phyloP scores from a whole-genome alignment of 2,329 filamentous ascomycete genomes.

The Pseudogymnoascus sp. region DNA sequence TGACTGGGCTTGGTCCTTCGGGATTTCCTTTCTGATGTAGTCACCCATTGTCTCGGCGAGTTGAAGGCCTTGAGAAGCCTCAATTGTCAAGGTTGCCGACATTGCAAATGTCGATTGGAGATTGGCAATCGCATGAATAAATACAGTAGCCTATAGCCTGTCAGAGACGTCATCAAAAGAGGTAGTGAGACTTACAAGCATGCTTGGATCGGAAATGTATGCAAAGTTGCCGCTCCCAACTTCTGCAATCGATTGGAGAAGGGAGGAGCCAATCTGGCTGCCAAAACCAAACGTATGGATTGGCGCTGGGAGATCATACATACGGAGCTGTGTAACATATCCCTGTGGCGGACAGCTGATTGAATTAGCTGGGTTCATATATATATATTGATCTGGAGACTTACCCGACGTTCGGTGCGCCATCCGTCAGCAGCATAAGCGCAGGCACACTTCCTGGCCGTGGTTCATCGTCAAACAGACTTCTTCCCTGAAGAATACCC shows the following conservation, averaged over 20 bases:
- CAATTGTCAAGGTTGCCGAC: slow-evolving; percentile 38
- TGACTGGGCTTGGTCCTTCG: background rate
- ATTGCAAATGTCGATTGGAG: slow-evolving; percentile 52
- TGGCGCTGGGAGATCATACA: slow-evolving; percentile 32
- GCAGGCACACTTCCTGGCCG: slow-evolving; percentile 39
- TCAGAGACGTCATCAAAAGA: background rate
- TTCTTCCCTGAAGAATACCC: slow-evolving; percentile 46
- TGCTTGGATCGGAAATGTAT: slow-evolving; percentile 56
- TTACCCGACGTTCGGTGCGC: slow-evolving; percentile 47
- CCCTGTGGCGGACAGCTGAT: background rate
- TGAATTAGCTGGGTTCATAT: background rate
- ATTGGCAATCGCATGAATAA: slow-evolving; percentile 56
- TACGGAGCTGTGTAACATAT: background rate
- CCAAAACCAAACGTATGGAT: slow-evolving; percentile 49
- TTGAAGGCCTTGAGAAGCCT: slow-evolving; percentile 31
- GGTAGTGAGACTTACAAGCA: slow-evolving; percentile 41
- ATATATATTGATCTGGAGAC: slow-evolving; percentile 11
- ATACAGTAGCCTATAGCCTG: slow-evolving; percentile 39
- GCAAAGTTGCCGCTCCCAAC: slow-evolving; percentile 50
- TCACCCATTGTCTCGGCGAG: slow-evolving; percentile 37
- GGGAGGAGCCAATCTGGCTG: slow-evolving; percentile 41
- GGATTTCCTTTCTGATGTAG: slow-evolving; percentile 28
- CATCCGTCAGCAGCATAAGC: slow-evolving; percentile 50
- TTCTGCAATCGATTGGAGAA: slow-evolving; percentile 56
- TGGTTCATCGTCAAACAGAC: slow-evolving; percentile 36